Conservation (phyloP, 306 rosid species). For the Corylus americana region DNA sequence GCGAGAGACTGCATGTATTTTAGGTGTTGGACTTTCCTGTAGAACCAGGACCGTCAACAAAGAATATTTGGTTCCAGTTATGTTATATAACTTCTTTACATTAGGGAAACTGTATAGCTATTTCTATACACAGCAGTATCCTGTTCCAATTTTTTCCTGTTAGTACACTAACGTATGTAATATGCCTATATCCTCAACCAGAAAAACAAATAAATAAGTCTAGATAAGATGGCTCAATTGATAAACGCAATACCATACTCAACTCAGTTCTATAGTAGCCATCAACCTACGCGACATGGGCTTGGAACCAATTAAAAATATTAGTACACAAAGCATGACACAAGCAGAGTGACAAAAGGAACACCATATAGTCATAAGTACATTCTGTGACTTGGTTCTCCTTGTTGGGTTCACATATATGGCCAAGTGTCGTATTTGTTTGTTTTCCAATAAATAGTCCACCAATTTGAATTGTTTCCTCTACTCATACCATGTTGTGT, state of each 20-base stretch:
- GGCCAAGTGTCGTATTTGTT: not conserved
- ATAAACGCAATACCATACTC: not conserved
- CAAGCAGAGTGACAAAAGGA: not conserved
- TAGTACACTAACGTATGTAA: not conserved
- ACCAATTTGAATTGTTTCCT: not conserved
- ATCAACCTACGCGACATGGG: not conserved
- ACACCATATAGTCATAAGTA: not conserved
- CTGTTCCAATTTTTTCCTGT: not conserved
- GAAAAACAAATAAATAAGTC: not conserved
- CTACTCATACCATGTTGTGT: conserved; percentile 1
- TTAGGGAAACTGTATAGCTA: not conserved
- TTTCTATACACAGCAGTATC: not conserved
- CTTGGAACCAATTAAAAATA: not conserved
- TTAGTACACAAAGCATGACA: not conserved
- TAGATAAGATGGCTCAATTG: not conserved
- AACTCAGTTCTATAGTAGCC: not conserved
- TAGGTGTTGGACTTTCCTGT: not conserved
- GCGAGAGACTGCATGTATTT: not conserved
- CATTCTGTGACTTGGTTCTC: not conserved
- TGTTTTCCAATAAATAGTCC: not conserved
- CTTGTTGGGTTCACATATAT: not conserved
- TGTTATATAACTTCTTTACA: not conserved
- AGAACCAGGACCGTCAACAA: not conserved
- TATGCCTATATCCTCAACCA: not conserved
- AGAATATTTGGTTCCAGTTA: not conserved